Evolutionary conservation across 2,329 filamentous ascomycete genomes (phyloP).

Genomic region (Waltergamsia citrina): DNA sequence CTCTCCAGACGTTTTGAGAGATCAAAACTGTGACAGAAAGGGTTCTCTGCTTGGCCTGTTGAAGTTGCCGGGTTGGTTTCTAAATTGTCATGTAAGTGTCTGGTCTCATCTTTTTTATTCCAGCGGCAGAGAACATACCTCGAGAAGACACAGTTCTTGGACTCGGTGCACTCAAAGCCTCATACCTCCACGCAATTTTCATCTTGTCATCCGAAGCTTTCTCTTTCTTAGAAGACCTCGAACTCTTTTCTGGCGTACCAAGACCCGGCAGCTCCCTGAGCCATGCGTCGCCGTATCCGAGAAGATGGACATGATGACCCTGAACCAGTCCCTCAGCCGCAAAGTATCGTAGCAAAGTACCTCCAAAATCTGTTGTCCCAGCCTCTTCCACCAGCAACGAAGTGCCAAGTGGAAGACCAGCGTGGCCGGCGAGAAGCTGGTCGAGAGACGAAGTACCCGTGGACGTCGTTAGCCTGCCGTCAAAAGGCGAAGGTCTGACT

Average conservation of each 20-base stretch:
- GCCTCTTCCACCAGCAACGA: constrained; percentile 77
- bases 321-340: constrained; percentile 90
- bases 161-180: constrained; percentile 62
- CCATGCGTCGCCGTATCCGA: constrained; percentile 76
- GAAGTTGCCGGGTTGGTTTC: neutral
- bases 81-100: too few species aligned
- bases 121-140: constrained; percentile 56
- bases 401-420: constrained; percentile 73
- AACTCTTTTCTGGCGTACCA: constrained; percentile 24
- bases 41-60: neutral
- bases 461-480: constrained; percentile 81
- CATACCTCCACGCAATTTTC: constrained; percentile 99
- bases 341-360: constrained; percentile 76
- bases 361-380: constrained; percentile 89
- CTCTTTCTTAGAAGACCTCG: constrained; percentile 29
- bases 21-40: constrained; percentile 68
- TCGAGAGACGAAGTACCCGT: constrained; percentile 86
- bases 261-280: constrained; percentile 73
- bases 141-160: constrained; percentile 53
- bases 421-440: constrained; percentile 74
- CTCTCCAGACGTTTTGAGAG: constrained; percentile 53
- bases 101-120: too few species aligned
- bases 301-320: constrained; percentile 77
- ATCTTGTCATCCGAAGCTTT: constrained; percentile 58
- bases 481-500: constrained; percentile 76